These are phyloP conservation scores for Teunomyces cretensis DNA, from an alignment of 805 yeast genomes.

Conservation along the genomic window DNA sequence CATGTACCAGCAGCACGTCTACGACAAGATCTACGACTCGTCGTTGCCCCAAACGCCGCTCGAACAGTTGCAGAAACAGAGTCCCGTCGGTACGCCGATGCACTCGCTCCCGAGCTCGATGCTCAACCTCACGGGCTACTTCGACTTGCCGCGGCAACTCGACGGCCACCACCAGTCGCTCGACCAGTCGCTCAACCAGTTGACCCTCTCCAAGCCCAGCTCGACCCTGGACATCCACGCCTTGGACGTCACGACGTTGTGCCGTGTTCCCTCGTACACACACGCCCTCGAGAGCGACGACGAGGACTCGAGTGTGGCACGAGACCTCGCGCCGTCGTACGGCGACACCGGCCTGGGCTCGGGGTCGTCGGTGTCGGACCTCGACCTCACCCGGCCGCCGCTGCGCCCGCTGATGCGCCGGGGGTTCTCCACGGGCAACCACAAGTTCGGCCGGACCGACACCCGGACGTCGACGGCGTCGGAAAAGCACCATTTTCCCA, in stretches of 20 bases:
- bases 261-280: conserved; percentile 38
- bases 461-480: no score
- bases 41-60: conserved; percentile 33
- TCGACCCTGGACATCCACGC: conserved; percentile 2
- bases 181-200: not conserved
- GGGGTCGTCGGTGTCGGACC: not conserved
- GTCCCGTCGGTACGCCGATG: conserved; percentile 9
- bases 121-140: conserved; percentile 27
- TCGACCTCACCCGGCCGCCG: not conserved
- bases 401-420: conserved; percentile 1
- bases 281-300: conserved; percentile 42
- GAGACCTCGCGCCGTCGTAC: conserved; percentile 20
- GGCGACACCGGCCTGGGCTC: not conserved
- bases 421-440: not conserved
- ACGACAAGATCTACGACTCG: conserved; percentile 39
- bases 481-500: not conserved
- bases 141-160: conserved; percentile 24
- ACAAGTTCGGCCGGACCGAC: not conserved
- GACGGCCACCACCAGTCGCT: not conserved
- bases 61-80: conserved; percentile 32
- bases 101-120: conserved; percentile 12
- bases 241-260: conserved; percentile 23
- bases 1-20: conserved; percentile 37
- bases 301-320: conserved; percentile 13
- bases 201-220: no score